Base-by-base conservation (phyloP, 176 grass and related monocot species). In the Olyra latifolia region DNA sequence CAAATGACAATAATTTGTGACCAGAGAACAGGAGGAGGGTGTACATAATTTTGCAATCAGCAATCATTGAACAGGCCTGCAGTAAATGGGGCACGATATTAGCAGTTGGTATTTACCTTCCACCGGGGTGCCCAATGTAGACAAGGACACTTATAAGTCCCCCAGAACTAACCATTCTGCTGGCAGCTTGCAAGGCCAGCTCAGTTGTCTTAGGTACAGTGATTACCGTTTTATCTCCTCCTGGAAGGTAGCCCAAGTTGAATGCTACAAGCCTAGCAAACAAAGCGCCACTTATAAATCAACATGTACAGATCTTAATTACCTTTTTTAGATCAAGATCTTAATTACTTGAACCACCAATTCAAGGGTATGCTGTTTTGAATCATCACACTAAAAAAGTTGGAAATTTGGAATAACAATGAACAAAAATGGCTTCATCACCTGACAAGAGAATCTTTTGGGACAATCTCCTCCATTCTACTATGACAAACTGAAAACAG, bases 171-270 rank as follows among this genome's bases (percentile, higher is more conserved):
- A 97, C 82, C 24, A 98, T 41, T 79, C 87, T 92, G 70, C 89
- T 88, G 11, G 92, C 91, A 91, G 91, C 95, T 69, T 82, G 78
- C 63, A 98, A 72, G 50, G 92, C 95, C 42, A 88, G 49, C 52
- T 92, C 69, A 38, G 95, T 98, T 71, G 95, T 94, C 80, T 29
- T 75, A 78, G 95, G 89, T 66, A 66, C 70, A 8, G 95, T 98
- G 49, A 92, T 87, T 81, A 94, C 38, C 72, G 80, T 83, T 89
- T 98, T 91, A 77, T 98, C 88, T 85, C 92, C 95, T 74, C 92
- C 92, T 24, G 92, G 92, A 71, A 98, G 87, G 82, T 98, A 98
- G 17, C 95, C 95, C 85, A 98, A 64, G 32, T 98, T 98, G 87
- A 98, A 94, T 40, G 83, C 90, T 53, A 98, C 92, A 85, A 98